These are phyloP conservation scores for Chytriomyces sp. DNA, from an alignment of 192 early-diverging fungal genomes.

Conservation along the genomic window DNA sequence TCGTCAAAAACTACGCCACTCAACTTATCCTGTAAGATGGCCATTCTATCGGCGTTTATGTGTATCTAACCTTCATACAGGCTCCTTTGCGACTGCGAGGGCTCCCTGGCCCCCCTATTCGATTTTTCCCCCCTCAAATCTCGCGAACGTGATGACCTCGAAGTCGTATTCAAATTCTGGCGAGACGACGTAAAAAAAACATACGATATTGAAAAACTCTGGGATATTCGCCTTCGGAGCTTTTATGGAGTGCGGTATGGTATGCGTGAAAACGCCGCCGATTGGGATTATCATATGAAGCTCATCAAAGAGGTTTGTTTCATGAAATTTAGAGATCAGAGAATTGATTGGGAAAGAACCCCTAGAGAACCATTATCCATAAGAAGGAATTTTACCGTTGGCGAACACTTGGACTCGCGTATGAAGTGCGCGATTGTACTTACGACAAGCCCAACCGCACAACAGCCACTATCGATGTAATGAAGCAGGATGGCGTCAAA, in stretches of 20 bases:
- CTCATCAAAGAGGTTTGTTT: slow-evolving; percentile 37
- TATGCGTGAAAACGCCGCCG: slow-evolving; percentile 50
- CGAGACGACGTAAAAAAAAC: slow-evolving; percentile 35
- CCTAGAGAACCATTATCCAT: slow-evolving; percentile 39
- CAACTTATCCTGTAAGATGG: slow-evolving; percentile 39
- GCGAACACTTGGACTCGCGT: slow-evolving; percentile 47
- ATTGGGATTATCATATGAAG: slow-evolving; percentile 70
- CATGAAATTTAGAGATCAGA: not conserved
- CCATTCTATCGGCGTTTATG: not conserved
- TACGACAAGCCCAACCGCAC: slow-evolving; percentile 45
- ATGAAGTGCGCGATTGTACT: slow-evolving; percentile 43
- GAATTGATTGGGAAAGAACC: not conserved
- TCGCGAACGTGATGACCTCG: slow-evolving; percentile 59
- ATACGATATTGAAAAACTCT: slow-evolving; percentile 38
- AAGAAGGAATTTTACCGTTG: slow-evolving; percentile 48
- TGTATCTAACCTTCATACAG: not conserved
- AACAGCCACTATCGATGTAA: slow-evolving; percentile 48
- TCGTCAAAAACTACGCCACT: slow-evolving; percentile 23
- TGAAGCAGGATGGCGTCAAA: slow-evolving; percentile 39
- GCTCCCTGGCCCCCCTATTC: slow-evolving; percentile 36
- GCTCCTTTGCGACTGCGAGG: slow-evolving; percentile 41
- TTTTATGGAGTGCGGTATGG: slow-evolving; percentile 51
- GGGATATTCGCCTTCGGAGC: slow-evolving; percentile 47
- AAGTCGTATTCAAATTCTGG: slow-evolving; percentile 61
- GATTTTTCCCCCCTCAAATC: slow-evolving; percentile 51